phyloP scores from a whole-genome alignment of 345 rosid genomes.

The Punica granatum region DNA sequence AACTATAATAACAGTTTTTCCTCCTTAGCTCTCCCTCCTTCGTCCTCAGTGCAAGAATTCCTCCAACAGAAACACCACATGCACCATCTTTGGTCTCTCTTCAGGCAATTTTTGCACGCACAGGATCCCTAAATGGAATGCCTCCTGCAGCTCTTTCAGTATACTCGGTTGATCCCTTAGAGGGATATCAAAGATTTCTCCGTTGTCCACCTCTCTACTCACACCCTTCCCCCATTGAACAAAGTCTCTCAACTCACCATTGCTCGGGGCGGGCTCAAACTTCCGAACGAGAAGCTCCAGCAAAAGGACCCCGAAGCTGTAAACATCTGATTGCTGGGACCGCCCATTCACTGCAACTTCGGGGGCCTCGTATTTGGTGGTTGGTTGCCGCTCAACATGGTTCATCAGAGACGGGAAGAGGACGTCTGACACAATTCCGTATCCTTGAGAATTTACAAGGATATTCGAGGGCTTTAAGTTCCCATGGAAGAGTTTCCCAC shows the following conservation, averaged over 20 bases:
- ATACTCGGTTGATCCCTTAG: slow-evolving; percentile 64
- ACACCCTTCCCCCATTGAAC: slow-evolving; percentile 84
- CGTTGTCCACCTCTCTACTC: slow-evolving; percentile 82
- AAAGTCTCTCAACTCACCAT: slow-evolving; percentile 55
- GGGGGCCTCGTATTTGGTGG: slow-evolving; percentile 68
- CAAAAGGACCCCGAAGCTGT: slow-evolving; percentile 70
- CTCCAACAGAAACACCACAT: slow-evolving; percentile 57
- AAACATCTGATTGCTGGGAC: slow-evolving; percentile 59
- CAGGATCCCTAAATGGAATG: slow-evolving; percentile 69
- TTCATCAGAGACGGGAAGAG: slow-evolving; percentile 57
- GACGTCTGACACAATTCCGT: slow-evolving; percentile 57
- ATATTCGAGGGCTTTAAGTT: slow-evolving; percentile 74
- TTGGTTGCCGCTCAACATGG: slow-evolving; percentile 35
- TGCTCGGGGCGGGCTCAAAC: slow-evolving; percentile 35
- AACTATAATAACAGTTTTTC: no score
- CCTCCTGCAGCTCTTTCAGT: slow-evolving; percentile 80
- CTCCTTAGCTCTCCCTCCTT: background rate
- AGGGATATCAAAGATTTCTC: slow-evolving; percentile 75
- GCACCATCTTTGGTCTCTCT: slow-evolving; percentile 56
- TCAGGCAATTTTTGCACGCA: slow-evolving; percentile 62
- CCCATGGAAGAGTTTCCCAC: slow-evolving; percentile 68
- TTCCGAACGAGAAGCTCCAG: slow-evolving; percentile 71
- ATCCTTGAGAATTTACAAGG: slow-evolving; percentile 45
- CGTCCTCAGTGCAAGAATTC: slow-evolving; percentile 19
- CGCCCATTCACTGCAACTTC: slow-evolving; percentile 46